Base-by-base conservation (phyloP, 345 rosid species). In the Tarenaya hassleriana region DNA sequence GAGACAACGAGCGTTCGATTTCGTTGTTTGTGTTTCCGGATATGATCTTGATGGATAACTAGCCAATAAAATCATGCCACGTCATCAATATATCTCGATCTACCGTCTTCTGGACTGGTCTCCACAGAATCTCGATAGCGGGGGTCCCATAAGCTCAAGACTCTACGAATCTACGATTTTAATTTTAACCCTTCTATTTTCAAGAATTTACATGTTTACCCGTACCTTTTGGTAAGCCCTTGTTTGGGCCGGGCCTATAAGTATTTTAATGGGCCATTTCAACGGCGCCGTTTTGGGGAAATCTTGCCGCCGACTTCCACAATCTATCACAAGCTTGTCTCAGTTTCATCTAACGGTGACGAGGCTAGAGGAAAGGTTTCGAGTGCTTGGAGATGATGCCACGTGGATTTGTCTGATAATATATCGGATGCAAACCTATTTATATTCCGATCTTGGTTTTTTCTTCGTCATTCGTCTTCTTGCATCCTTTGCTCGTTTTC, bases 371-470 rank as follows among this genome's bases (percentile, higher is more conserved):
- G n/a, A n/a, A n/a, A n/a, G n/a, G n/a, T 38, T 4, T 16, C 34
- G 17, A 47, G 12, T 44, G 62, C 18, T 59, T 67, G n/a, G n/a
- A 71, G 79, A 80, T 71, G 18, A 48, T 7, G 77, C 73, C 94
- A 86, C 97, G 90, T 89, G 85, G 68, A 79, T 78, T 94, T 90
- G n/a, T n/a, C n/a, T n/a, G n/a, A n/a, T n/a, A n/a, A n/a, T n/a
- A n/a, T n/a, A n/a, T n/a, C n/a, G n/a, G 95, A 90, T 86, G 90
- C 94, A 86, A 86, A 90, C 94, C 90, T 90, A 90, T 90, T 90
- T 90, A 90, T 86, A 86, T 83, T 77, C 80, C 86, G 48, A 72
- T n/a, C 57, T 79, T 24, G 29, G n/a, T n/a, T n/a, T n/a, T n/a
- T n/a, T n/a, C n/a, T n/a, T n/a, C n/a, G n/a, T n/a, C n/a, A n/a